These are phyloP conservation scores for Phytophthora cactorum DNA, from an alignment of 352 stramenopile genomes.

Conservation along the genomic window DNA sequence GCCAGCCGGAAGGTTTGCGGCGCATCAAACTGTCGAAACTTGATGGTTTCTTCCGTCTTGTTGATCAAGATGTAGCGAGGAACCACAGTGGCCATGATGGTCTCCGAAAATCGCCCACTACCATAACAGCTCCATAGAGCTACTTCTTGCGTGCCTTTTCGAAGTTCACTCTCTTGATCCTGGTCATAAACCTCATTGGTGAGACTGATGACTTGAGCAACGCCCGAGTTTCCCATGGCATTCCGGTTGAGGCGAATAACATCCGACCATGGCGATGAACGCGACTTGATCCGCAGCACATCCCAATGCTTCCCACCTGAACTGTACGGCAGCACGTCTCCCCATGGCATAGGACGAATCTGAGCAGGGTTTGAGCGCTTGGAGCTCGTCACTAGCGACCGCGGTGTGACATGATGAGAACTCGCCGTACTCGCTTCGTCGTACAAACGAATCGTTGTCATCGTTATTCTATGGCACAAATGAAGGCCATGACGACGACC, in stretches of 20 bases:
- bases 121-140: slow-evolving; percentile 88
- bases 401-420: slow-evolving; percentile 79
- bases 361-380: slow-evolving; percentile 83
- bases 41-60: slow-evolving; percentile 81
- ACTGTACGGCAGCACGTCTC: slow-evolving; percentile 79
- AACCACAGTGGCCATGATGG: slow-evolving; percentile 87
- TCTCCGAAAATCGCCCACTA: slow-evolving; percentile 83
- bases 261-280: slow-evolving; percentile 83
- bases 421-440: slow-evolving; percentile 88
- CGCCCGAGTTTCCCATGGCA: slow-evolving; percentile 88
- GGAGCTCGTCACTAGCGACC: slow-evolving; percentile 74
- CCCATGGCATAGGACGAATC: slow-evolving; percentile 80
- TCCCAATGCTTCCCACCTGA: slow-evolving; percentile 84
- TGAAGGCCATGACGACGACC: slow-evolving; percentile 79
- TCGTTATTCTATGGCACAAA: slow-evolving; percentile 86
- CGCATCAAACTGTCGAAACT: slow-evolving; percentile 82
- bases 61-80: slow-evolving; percentile 91
- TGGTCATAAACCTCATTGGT: slow-evolving; percentile 70
- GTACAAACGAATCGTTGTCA: slow-evolving; percentile 89
- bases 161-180: slow-evolving; percentile 66
- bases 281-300: slow-evolving; percentile 79
- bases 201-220: slow-evolving; percentile 87
- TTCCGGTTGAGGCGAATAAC: slow-evolving; percentile 88
- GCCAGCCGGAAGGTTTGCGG: slow-evolving; percentile 76
- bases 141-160: slow-evolving; percentile 78